Evolutionary conservation across 2,329 filamentous ascomycete species (phyloP).

Genomic region (Chaetomiaceae sp.): DNA sequence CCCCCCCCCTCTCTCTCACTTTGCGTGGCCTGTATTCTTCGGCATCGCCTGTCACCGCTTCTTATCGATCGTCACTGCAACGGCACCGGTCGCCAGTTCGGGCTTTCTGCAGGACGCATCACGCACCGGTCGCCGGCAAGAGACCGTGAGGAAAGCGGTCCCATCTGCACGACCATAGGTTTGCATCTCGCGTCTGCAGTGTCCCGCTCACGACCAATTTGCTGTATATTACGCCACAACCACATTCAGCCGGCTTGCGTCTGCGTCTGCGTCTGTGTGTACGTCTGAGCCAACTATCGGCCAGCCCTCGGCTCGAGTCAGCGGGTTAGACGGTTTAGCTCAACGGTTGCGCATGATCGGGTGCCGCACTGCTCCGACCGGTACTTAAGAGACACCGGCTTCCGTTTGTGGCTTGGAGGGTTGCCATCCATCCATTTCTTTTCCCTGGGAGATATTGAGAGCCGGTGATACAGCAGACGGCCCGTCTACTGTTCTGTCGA

Average conservation of each 20-base stretch:
- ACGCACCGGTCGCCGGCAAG: background rate
- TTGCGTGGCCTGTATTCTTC: background rate
- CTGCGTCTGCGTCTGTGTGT: background rate
- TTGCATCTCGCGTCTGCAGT: constrained; percentile 22
- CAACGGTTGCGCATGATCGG: constrained; percentile 15
- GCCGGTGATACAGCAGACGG: constrained; percentile 19
- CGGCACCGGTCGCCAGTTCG: constrained; percentile 9
- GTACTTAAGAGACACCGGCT: background rate
- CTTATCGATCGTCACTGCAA: constrained; percentile 10
- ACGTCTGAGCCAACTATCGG: background rate
- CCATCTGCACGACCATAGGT: constrained; percentile 6
- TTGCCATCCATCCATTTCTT: constrained; percentile 2
- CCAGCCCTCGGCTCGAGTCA: background rate
- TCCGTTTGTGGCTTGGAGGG: background rate
- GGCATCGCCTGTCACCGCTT: background rate
- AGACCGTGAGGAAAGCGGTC: background rate
- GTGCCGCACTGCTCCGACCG: constrained; percentile 6
- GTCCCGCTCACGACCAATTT: constrained; percentile 19
- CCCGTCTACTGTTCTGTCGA: background rate
- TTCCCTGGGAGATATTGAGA: constrained; percentile 13
- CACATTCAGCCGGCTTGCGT: constrained; percentile 13
- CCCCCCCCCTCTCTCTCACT: background rate
- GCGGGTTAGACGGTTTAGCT: constrained; percentile 13
- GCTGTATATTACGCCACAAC: constrained; percentile 14
- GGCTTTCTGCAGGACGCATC: constrained; percentile 11